Percentiles rank a stretch among this genome's conserved stretches.
Conservation (phyloP, 176 grass and related monocot genomes). For the Rhynchospora pubera region DNA sequence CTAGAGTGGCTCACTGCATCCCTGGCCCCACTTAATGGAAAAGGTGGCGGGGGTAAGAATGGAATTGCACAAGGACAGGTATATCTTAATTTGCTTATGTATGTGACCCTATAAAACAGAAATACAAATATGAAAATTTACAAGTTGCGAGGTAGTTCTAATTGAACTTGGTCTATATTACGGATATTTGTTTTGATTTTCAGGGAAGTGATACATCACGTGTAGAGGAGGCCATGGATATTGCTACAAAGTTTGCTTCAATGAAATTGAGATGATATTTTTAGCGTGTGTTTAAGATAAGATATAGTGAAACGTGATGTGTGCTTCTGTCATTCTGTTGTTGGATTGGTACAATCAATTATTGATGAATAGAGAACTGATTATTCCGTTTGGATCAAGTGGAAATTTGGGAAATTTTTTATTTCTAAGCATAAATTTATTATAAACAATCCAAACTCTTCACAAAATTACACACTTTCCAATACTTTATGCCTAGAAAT, state of each 20-base stretch:
- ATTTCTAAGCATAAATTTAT: too few species aligned
- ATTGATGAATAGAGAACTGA: conserved; percentile 12
- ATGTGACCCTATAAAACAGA: neutral
- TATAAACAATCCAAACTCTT: too few species aligned
- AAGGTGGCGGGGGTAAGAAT: conserved; percentile 83
- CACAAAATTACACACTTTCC: too few species aligned
- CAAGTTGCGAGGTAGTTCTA: neutral
- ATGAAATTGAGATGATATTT: conserved; percentile 52
- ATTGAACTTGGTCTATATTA: neutral
- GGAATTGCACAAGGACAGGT: conserved; percentile 87
- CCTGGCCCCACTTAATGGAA: conserved; percentile 72
- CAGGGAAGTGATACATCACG: conserved; percentile 64
- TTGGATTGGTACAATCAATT: neutral
- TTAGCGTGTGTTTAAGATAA: neutral
- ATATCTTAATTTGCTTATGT: neutral
- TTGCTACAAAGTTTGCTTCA: conserved; percentile 61
- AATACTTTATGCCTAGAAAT: too few species aligned
- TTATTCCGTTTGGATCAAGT: too few species aligned
- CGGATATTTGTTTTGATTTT: neutral
- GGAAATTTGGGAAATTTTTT: too few species aligned
- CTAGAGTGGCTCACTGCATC: conserved; percentile 81
- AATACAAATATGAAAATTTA: conserved; percentile 1
- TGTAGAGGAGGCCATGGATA: conserved; percentile 66
- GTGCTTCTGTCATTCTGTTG: neutral
- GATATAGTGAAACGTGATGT: neutral